phyloP scores from a whole-genome alignment of 345 rosid species.

The Euphorbia pulcherrima region DNA sequence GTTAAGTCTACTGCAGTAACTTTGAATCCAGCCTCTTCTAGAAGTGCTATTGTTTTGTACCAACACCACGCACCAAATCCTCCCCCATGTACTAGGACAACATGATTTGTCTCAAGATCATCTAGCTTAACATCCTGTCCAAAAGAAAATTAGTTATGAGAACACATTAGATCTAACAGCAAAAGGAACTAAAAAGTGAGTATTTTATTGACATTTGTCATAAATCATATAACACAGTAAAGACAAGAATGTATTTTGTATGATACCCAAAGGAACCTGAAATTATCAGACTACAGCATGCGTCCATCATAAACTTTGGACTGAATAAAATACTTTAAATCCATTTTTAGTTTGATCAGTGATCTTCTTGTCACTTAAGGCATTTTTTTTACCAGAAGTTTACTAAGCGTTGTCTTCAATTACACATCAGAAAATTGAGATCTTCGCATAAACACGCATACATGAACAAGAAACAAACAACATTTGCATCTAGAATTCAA shows the following conservation, averaged over 20 bases:
- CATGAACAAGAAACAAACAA: background rate
- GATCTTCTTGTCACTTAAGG: background rate
- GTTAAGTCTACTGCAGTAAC: slow-evolving; percentile 88
- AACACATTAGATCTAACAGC: background rate
- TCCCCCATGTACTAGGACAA: slow-evolving; percentile 92
- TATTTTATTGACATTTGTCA: background rate
- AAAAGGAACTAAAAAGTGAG: slow-evolving; percentile 1
- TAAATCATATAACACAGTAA: background rate
- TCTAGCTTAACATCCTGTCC: slow-evolving; percentile 64
- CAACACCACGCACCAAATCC: slow-evolving; percentile 99
- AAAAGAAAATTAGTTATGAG: slow-evolving; percentile 12
- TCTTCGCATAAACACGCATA: background rate
- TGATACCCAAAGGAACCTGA: background rate
- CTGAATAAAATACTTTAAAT: background rate
- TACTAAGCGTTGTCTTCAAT: background rate
- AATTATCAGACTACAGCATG: background rate
- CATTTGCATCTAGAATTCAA: background rate
- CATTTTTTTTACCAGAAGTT: background rate
- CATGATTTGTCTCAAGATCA: slow-evolving; percentile 77
- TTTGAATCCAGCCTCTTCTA: slow-evolving; percentile 81
- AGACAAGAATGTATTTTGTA: background rate
- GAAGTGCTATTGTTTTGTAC: slow-evolving; percentile 91
- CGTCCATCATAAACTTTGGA: background rate
- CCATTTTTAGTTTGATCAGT: background rate
- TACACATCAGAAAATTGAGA: background rate